Percentiles rank a stretch among this genome's conserved stretches.
Evolutionary conservation across 306 rosid species (phyloP).

Genomic region (Casuarina glauca): DNA sequence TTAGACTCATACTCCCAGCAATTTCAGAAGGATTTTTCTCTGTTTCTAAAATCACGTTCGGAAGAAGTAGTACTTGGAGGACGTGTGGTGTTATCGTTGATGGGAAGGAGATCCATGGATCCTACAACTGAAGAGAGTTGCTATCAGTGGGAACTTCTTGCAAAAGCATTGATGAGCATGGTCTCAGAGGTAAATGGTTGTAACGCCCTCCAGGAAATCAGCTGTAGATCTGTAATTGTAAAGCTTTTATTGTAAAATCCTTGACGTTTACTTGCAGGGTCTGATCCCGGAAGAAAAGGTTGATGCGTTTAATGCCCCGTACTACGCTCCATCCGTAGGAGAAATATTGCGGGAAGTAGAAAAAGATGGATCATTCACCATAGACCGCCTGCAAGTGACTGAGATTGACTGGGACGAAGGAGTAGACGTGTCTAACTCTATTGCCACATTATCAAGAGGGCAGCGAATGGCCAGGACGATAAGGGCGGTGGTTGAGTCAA

Average conservation of each 20-base stretch:
- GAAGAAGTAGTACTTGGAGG: conserved; percentile 54
- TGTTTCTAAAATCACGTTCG: conserved; percentile 53
- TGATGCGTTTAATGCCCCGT: conserved; percentile 72
- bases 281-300: conserved; percentile 61
- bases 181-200: conserved; percentile 44
- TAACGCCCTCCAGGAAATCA: too few relatives aligned
- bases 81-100: conserved; percentile 61
- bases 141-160: conserved; percentile 71
- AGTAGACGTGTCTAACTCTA: background rate
- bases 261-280: conserved; percentile 32
- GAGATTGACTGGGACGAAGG: conserved; percentile 65
- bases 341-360: conserved; percentile 46
- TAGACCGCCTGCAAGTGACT: conserved; percentile 39
- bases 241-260: background rate
- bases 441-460: conserved; percentile 30
- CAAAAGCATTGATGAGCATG: conserved; percentile 54
- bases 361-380: conserved; percentile 64
- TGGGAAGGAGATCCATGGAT: conserved; percentile 56
- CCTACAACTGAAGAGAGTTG: conserved; percentile 47
- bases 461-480: conserved; percentile 45
- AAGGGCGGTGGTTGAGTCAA: conserved; percentile 75
- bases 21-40: conserved; percentile 49
- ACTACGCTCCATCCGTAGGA: conserved; percentile 66
- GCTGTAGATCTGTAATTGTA: background rate
- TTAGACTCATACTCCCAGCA: conserved; percentile 58